Percentiles rank a stretch among this genome's conserved stretches.
phyloP scores from a whole-genome alignment of 192 early-diverging fungal species.

The Coemansia biformis region DNA sequence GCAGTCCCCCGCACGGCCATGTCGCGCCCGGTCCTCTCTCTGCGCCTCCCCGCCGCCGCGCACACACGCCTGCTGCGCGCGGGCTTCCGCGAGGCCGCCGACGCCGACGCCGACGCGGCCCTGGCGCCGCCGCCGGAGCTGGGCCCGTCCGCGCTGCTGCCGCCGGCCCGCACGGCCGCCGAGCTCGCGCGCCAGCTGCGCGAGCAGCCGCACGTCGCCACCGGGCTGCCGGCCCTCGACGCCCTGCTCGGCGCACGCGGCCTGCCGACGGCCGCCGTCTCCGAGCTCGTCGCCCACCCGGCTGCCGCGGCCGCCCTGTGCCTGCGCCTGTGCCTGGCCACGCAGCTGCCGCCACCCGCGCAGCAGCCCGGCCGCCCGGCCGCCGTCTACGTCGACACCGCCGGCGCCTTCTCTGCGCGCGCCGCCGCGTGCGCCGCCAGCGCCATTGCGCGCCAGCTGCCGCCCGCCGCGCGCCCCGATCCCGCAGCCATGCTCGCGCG shows the following conservation, averaged over 20 bases:
- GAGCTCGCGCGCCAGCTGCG: slow-evolving; percentile 4
- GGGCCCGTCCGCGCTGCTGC: not conserved
- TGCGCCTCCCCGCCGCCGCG: slow-evolving; percentile 8
- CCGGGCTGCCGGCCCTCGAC: slow-evolving; percentile 12
- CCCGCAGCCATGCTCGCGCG: slow-evolving; percentile 3
- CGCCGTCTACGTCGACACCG: slow-evolving; percentile 23
- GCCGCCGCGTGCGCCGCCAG: slow-evolving; percentile 6
- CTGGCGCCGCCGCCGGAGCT: not conserved
- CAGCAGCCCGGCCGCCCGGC: too few relatives aligned
- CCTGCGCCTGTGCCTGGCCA: slow-evolving; percentile 14
- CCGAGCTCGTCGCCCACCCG: slow-evolving; percentile 16
- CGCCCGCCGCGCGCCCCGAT: too few relatives aligned
- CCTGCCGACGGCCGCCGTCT: slow-evolving; percentile 11
- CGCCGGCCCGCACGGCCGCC: slow-evolving; percentile 9
- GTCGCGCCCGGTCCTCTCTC: slow-evolving; percentile 19
- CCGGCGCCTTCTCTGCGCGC: slow-evolving; percentile 15
- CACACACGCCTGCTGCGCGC: slow-evolving; percentile 12
- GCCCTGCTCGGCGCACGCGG: slow-evolving; percentile 15
- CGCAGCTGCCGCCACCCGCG: too few relatives aligned
- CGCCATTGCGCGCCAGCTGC: not conserved
- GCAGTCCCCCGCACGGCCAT: too few relatives aligned
- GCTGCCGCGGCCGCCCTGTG: slow-evolving; percentile 20
- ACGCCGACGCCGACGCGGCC: slow-evolving; percentile 6
- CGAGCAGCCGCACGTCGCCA: slow-evolving; percentile 11
- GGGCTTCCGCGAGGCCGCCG: slow-evolving; percentile 18